Evolutionary conservation across 345 rosid species (phyloP).

Genomic region (Acer saccharum): DNA sequence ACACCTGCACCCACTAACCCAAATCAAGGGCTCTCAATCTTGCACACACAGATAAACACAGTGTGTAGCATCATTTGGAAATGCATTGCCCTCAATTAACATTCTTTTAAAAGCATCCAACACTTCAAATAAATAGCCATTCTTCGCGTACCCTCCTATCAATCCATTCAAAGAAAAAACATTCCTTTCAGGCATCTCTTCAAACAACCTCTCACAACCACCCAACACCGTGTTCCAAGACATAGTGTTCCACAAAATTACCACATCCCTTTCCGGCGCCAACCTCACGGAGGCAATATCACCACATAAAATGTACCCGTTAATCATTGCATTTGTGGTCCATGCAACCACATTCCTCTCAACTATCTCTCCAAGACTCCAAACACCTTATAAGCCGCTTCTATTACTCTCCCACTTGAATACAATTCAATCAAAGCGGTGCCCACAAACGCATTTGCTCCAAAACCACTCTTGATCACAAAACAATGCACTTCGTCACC

Average conservation of each 20-base stretch:
- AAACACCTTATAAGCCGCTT: conserved; percentile 59
- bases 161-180: conserved; percentile 82
- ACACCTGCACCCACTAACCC: conserved; percentile 70
- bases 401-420: conserved; percentile 42
- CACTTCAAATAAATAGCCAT: conserved; percentile 47
- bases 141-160: conserved; percentile 59
- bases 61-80: conserved; percentile 73
- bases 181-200: conserved; percentile 70
- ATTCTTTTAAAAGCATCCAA: conserved; percentile 60
- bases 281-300: conserved; percentile 60
- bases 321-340: conserved; percentile 55
- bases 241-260: conserved; percentile 85
- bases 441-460: conserved; percentile 52
- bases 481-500: conserved; percentile 67
- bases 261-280: conserved; percentile 72
- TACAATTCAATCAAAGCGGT: conserved; percentile 76
- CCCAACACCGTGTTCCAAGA: conserved; percentile 81
- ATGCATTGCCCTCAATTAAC: conserved; percentile 48
- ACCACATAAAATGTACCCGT: conserved; percentile 50
- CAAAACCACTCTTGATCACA: conserved; percentile 64
- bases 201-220: conserved; percentile 63
- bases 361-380: conserved; percentile 61
- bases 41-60: conserved; percentile 77
- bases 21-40: conserved; percentile 80
- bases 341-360: conserved; percentile 78